Percentiles rank a stretch among this genome's conserved stretches.
These are phyloP conservation scores for Lasiosphaeria ovina DNA, from an alignment of 495 filamentous ascomycete genomes.

Conservation along the genomic window DNA sequence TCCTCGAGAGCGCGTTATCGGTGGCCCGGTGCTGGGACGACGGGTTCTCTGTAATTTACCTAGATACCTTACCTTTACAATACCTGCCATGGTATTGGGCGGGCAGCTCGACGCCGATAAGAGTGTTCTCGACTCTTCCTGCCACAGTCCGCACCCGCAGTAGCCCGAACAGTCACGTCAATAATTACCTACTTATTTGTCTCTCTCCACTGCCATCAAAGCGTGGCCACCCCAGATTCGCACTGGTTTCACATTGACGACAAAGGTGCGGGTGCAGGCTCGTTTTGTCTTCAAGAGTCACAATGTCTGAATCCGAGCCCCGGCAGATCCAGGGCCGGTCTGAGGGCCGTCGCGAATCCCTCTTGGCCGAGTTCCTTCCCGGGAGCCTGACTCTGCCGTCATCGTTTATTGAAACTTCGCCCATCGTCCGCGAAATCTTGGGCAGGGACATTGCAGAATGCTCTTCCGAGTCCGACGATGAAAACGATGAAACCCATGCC, in stretches of 20 bases:
- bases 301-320: neutral
- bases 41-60: neutral
- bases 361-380: conserved; percentile 20
- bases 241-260: no score
- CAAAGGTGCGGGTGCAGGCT: no score
- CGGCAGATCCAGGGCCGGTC: conserved; percentile 10
- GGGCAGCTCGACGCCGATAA: neutral
- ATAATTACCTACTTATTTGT: neutral
- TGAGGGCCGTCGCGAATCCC: conserved; percentile 20
- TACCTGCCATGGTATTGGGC: no score
- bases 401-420: conserved; percentile 38
- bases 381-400: conserved; percentile 18
- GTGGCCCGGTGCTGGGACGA: neutral
- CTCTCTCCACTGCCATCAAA: neutral
- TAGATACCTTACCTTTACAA: no score
- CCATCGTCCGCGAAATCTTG: conserved; percentile 66
- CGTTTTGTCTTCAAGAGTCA: neutral
- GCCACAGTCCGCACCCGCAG: neutral
- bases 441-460: conserved; percentile 62
- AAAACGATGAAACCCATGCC: conserved; percentile 9
- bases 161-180: neutral
- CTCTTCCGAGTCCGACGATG: conserved; percentile 47
- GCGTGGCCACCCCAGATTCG: no score
- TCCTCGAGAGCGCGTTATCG: neutral
- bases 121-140: neutral